Conservation (phyloP, 768 basidiomycete genomes). For the Holtermanniella nyarrowii region DNA sequence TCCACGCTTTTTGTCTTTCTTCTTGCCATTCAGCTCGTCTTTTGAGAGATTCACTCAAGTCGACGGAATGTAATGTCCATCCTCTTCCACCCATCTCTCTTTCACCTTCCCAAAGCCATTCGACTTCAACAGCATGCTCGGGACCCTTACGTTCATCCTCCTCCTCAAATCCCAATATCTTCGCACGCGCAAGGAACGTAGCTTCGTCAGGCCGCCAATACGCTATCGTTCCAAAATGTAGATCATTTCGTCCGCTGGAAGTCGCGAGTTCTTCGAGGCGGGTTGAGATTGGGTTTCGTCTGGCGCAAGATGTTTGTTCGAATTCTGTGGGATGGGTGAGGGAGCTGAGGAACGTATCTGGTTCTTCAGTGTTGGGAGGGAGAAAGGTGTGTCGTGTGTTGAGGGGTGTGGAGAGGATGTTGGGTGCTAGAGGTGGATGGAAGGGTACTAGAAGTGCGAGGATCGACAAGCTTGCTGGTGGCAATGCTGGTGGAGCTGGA, state of each 20-base stretch:
- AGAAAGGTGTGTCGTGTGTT: background rate
- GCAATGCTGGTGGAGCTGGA: background rate
- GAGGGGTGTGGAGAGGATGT: background rate
- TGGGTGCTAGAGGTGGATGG: background rate
- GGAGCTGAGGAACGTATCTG: background rate
- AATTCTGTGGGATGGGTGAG: background rate
- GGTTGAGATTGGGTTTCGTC: background rate
- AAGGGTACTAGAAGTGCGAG: background rate
- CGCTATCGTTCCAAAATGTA: background rate
- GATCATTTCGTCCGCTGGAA: background rate
- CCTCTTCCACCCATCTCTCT: background rate
- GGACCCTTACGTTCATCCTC: background rate
- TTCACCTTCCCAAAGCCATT: background rate
- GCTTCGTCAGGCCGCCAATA: background rate
- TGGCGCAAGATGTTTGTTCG: background rate
- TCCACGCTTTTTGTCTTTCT: background rate
- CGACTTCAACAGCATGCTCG: background rate
- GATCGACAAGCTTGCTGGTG: background rate
- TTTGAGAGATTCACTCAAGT: background rate
- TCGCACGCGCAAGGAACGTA: background rate
- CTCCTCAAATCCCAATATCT: background rate
- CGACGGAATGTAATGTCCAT: background rate
- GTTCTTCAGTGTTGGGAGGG: background rate
- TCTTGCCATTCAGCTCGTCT: background rate
- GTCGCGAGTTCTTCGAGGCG: background rate